Percentiles rank a stretch among this genome's conserved stretches.
phyloP scores from a whole-genome alignment of 345 rosid genomes.

The Arabis alpina region DNA sequence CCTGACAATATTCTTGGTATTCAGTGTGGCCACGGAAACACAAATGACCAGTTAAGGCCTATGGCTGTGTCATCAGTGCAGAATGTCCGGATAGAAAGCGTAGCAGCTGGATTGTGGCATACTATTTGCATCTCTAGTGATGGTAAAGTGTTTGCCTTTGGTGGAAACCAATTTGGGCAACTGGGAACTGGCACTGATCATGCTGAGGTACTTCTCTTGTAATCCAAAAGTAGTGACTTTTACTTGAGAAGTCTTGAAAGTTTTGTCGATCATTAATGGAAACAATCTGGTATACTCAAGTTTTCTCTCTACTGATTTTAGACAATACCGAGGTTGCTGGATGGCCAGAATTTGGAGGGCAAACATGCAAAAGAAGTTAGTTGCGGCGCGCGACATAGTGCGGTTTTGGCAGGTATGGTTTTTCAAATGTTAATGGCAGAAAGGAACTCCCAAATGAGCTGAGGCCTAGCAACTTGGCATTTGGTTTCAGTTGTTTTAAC shows the following conservation, averaged over 20 bases:
- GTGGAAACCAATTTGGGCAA: slow-evolving; percentile 96
- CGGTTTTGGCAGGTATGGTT: slow-evolving; percentile 65
- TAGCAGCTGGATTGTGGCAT: slow-evolving; percentile 90
- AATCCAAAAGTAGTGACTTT: neutral
- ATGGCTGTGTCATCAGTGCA: slow-evolving; percentile 57
- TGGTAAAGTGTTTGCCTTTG: slow-evolving; percentile 68
- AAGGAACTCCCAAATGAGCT: slow-evolving; percentile 24
- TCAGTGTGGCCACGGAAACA: slow-evolving; percentile 85
- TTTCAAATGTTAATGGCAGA: slow-evolving; percentile 17
- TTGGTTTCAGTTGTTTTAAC: slow-evolving; percentile 41
- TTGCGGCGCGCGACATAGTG: slow-evolving; percentile 86
- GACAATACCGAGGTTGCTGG: slow-evolving; percentile 67
- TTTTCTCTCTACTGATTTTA: slow-evolving; percentile 36
- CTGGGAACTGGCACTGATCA: slow-evolving; percentile 81
- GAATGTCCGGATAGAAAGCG: slow-evolving; percentile 51
- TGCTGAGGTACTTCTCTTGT: slow-evolving; percentile 58
- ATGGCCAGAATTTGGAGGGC: slow-evolving; percentile 59
- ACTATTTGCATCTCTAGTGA: slow-evolving; percentile 68
- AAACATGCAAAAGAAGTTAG: slow-evolving; percentile 60
- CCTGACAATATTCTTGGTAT: slow-evolving; percentile 4
- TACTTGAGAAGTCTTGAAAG: neutral
- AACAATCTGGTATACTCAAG: slow-evolving; percentile 12
- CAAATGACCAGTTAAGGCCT: slow-evolving; percentile 74
- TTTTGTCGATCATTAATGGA: neutral
- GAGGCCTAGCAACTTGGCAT: slow-evolving; percentile 35